These are phyloP conservation scores for Blastobotrys illinoisensis DNA, from an alignment of 1,139 yeast species.

Conservation along the genomic window DNA sequence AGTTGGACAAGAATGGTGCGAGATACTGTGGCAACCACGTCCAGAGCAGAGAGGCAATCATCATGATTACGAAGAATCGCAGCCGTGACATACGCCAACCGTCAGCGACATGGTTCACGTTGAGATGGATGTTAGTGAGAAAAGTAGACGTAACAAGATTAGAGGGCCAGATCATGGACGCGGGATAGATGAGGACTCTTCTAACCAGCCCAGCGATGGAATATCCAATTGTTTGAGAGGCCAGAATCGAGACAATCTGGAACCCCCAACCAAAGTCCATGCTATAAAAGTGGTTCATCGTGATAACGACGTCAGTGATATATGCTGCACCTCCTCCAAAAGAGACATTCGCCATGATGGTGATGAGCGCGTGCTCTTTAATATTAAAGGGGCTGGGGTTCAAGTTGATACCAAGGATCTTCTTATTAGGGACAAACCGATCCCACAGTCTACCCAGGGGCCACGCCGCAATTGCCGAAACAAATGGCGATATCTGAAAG, in stretches of 20 bases:
- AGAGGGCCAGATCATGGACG: conserved; percentile 64
- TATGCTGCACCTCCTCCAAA: conserved; percentile 59
- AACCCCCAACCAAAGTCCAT: conserved; percentile 46
- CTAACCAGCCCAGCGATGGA: conserved; percentile 58
- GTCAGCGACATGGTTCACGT: conserved; percentile 52
- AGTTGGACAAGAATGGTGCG: conserved; percentile 46
- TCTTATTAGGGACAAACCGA: conserved; percentile 42
- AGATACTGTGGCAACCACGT: conserved; percentile 55
- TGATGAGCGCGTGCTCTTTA: conserved; percentile 61
- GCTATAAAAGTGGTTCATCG: conserved; percentile 48
- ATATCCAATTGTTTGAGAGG: conserved; percentile 60
- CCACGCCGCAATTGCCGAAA: conserved; percentile 57
- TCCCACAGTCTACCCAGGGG: conserved; percentile 56
- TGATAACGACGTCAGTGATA: conserved; percentile 53
- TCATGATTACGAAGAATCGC: conserved; percentile 40
- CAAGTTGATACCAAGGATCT: conserved; percentile 40
- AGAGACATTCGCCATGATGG: conserved; percentile 55
- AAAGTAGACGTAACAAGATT: conserved; percentile 41
- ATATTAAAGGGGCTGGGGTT: conserved; percentile 62
- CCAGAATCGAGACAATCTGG: conserved; percentile 45
- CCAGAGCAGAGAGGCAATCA: conserved; percentile 42
- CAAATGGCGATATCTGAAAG: conserved; percentile 48
- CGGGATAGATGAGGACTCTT: conserved; percentile 54
- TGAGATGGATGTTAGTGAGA: conserved; percentile 56
- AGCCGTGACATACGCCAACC: conserved; percentile 53